These are phyloP conservation scores for Macaranga tanarius DNA, from an alignment of 441 rosid genomes.

Conservation along the genomic window DNA sequence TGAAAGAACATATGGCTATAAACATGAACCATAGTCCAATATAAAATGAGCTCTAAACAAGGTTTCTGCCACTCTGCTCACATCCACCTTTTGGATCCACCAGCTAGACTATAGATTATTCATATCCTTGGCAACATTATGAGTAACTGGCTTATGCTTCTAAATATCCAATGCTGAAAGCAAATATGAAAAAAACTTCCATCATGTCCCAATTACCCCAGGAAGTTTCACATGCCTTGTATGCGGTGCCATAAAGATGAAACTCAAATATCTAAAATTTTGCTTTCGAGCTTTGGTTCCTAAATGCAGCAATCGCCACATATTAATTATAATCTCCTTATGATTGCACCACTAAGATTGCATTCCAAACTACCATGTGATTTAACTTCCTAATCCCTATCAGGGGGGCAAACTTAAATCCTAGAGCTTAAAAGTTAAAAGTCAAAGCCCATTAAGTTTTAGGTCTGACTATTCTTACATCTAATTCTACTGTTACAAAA, in stretches of 20 bases:
- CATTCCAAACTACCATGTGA: no score
- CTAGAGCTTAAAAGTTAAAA: background rate
- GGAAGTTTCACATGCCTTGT: no score
- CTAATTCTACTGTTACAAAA: background rate
- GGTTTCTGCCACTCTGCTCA: background rate
- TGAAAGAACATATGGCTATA: background rate
- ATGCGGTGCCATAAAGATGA: no score
- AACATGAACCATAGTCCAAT: background rate
- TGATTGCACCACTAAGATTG: no score
- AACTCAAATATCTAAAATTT: no score
- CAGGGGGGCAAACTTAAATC: no score
- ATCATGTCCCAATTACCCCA: background rate
- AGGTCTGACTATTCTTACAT: background rate
- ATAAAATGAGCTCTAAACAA: background rate
- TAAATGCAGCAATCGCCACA: no score
- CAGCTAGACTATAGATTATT: background rate
- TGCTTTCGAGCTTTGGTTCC: no score
- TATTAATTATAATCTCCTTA: no score
- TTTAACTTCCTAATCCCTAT: no score
- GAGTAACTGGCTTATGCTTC: background rate
- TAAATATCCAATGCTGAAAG: background rate
- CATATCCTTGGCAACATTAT: background rate
- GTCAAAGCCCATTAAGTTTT: background rate
- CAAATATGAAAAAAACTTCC: background rate
- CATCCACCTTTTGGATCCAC: no score